Percentiles rank a stretch among this genome's conserved stretches.
Evolutionary conservation across 768 basidiomycete species (phyloP).

Genomic region (Inosperma sp.): DNA sequence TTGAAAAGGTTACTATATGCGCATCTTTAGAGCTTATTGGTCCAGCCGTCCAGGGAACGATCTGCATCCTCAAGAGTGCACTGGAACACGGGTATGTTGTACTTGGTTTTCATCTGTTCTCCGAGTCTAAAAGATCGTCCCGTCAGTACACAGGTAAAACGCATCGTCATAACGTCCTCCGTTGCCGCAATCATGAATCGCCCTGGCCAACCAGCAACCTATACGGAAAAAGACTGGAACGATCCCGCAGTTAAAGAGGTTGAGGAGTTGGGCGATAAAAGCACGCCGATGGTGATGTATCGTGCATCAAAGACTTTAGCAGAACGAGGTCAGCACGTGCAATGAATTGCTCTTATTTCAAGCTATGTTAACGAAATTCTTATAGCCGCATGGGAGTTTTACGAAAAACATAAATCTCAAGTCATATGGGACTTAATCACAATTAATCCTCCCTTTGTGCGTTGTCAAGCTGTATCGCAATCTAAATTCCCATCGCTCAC

Average conservation of each 20-base stretch:
- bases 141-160: conserved; percentile 48
- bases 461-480: no score
- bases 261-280: conserved; percentile 44
- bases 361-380: not conserved
- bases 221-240: conserved; percentile 61
- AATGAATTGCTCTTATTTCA: not conserved
- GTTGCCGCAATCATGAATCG: conserved; percentile 40
- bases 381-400: conserved; percentile 41
- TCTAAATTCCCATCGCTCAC: not conserved
- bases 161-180: conserved; percentile 69
- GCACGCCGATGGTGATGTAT: conserved; percentile 42
- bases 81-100: conserved; percentile 46
- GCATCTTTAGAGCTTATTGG: conserved; percentile 34
- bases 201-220: conserved; percentile 26
- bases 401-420: conserved; percentile 38
- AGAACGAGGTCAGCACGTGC: conserved; percentile 43
- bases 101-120: not conserved
- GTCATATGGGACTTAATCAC: conserved; percentile 50
- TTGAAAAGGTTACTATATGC: not conserved
- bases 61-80: conserved; percentile 55
- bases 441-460: conserved; percentile 52
- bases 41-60: conserved; percentile 72
- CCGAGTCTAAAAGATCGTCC: not conserved
- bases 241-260: conserved; percentile 41
- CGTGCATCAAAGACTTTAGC: conserved; percentile 62